Evolutionary conservation across 2,329 filamentous ascomycete species (phyloP), one percentile per base, ranked within the genome.

Genomic region (Coniochaeta hoffmannii): DNA sequence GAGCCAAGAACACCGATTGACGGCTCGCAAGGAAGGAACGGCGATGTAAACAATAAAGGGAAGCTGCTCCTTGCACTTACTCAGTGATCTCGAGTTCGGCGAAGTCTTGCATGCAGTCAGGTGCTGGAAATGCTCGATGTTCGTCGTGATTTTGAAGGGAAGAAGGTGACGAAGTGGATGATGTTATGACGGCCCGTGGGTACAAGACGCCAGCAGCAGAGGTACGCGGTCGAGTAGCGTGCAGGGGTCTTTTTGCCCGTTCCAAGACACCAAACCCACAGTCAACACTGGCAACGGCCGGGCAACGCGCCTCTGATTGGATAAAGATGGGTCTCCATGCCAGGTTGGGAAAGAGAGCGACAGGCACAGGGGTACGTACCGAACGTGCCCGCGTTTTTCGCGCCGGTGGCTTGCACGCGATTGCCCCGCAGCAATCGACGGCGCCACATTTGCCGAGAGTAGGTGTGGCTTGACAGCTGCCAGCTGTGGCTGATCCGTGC

Each of bases 231-330:
- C 24, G 57, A 61, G 62, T 62, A 63, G 63, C 66, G 64, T 64
- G 67, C 64, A 56, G 56, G 34, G 41, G 49, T 28, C 34, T 38
- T 38, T 38, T 53, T 38, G 50, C 49, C 19, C 15, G 9, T 57
- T 58, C 60, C 58, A 53, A 53, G 54, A 46, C 53, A 28, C 55
- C 22, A 54, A 59, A 59, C 58, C 64, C 63, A 65, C 61, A 54
- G 59, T 80, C 75, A 81, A 81, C 76, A 81, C 61, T 69, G 66
- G 73, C 77, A 81, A 82, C 79, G 65, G 69, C 78, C 62, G 69
- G 63, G 79, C 81, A 86, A 86, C 82, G 66, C 64, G 14, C 4
- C 36, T 62, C 24, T 68, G 55, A 80, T 80, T 81, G 77, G 78
- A 57, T n/a, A 57, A 35, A 34, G 8, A 3, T 53, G 46, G 44